A percentile compares a stretch with the other conserved stretches of the same genome.
These are phyloP conservation scores for Asclepias syriaca DNA, from an alignment of 257 asterid species.

Conservation along the genomic window DNA sequence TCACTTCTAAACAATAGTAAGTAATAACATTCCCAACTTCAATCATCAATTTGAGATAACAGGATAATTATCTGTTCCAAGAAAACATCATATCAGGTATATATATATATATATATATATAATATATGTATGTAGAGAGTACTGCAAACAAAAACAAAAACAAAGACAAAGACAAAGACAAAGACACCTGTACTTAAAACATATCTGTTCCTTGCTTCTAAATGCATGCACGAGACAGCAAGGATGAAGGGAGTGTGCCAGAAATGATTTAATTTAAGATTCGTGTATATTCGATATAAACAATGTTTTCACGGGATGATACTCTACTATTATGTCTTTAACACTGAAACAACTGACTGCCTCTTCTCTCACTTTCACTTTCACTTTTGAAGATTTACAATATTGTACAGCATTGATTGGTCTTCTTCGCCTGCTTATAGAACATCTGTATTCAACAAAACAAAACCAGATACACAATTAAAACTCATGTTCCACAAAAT, in stretches of 20 bases:
- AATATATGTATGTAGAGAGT: background rate
- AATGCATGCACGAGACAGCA: constrained; percentile 12
- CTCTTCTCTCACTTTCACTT: background rate
- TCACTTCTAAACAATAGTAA: no score
- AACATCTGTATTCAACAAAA: constrained; percentile 62
- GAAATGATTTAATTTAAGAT: constrained; percentile 18
- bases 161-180: background rate
- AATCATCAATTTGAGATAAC: no score
- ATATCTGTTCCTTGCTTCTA: constrained; percentile 1
- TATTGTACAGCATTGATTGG: constrained; percentile 76
- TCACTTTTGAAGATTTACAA: constrained; percentile 36
- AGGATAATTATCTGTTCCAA: no score
- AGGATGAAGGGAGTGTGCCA: no score
- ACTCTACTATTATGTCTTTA: constrained; percentile 11
- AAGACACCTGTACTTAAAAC: background rate
- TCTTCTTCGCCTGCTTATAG: constrained; percentile 91
- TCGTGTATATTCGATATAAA: constrained; percentile 22
- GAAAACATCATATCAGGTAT: background rate
- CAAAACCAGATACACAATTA: background rate
- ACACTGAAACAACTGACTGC: constrained; percentile 1
- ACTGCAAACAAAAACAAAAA: background rate
- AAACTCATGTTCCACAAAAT: background rate
- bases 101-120: background rate
- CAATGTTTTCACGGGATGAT: constrained; percentile 14
- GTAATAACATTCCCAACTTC: no score